Conservation (phyloP, 2,329 filamentous ascomycete genomes). For the Aspergillus luchuensis region DNA sequence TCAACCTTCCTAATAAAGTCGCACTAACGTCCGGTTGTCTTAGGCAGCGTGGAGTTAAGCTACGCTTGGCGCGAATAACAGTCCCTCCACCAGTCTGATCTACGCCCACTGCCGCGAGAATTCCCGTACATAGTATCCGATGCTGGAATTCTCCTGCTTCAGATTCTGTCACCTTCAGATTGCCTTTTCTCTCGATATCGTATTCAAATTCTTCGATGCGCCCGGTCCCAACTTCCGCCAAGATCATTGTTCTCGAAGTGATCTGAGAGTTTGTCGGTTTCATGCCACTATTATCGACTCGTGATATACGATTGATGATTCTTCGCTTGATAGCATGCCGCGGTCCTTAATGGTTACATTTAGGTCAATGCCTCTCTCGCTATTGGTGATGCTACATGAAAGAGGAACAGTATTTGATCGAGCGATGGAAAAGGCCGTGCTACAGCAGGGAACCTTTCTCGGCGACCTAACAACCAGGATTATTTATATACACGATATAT, state of each 20-base stretch:
- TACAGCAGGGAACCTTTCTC: slow-evolving; percentile 12
- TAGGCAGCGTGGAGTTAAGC: slow-evolving; percentile 74
- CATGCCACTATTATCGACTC: slow-evolving; percentile 73
- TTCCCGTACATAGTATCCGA: slow-evolving; percentile 26
- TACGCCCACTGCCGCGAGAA: slow-evolving; percentile 51
- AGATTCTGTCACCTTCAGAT: neutral
- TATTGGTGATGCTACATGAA: slow-evolving; percentile 54
- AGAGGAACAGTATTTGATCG: slow-evolving; percentile 40
- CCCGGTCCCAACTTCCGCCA: slow-evolving; percentile 68
- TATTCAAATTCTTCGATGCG: slow-evolving; percentile 71
- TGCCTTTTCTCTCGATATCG: slow-evolving; percentile 65
- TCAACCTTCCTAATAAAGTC: slow-evolving; percentile 6
- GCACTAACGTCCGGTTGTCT: slow-evolving; percentile 28
- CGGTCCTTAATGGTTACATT: slow-evolving; percentile 64
- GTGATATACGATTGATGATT: slow-evolving; percentile 40
- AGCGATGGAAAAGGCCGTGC: slow-evolving; percentile 20
- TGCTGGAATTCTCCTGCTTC: no score
- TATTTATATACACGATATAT: slow-evolving; percentile 13
- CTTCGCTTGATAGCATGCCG: slow-evolving; percentile 50
- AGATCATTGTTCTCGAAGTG: slow-evolving; percentile 66
- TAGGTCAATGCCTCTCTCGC: slow-evolving; percentile 57
- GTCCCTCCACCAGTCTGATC: no score
- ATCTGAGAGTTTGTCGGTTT: slow-evolving; percentile 60
- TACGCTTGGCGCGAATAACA: slow-evolving; percentile 67
- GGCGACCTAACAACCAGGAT: slow-evolving; percentile 5